Base-by-base conservation (phyloP, 2,329 filamentous ascomycete species). In the Remersonia thermophila region DNA sequence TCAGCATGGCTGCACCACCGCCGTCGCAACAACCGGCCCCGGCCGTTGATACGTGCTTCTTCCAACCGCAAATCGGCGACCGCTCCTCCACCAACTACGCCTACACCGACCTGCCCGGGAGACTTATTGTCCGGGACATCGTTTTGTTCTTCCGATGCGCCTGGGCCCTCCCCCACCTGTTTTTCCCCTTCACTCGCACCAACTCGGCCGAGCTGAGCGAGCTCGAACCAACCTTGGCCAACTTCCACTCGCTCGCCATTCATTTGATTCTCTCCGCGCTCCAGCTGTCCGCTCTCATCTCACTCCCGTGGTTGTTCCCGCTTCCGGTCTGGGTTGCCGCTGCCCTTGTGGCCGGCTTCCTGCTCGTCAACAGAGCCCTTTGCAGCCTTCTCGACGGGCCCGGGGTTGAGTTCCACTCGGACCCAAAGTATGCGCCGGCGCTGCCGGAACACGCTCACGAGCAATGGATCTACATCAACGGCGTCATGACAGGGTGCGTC, bases 381-480 rank as follows among this genome's bases (percentile, higher is more conserved):
- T 75, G 68, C 45, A 50, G 61, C 2, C 48, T 71, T 23, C 52
- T 74, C 34, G 79, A 79, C 45, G 66, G 73, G n/a, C 52, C 47
- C 6, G 51, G 57, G 3, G 57, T 63, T 33, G 60, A 62, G 3
- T 75, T 69, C 46, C 54, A 57, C 13, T 75, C 73, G 1, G 64
- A 72, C 29, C 59, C 66, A 2, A 59, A 69, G 36, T 74, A 70
- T 42, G 65, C 74, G 1, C 54, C 63, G 12, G 56, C 56, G 2
- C 54, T 56, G 13, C 61, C 63, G 0, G 63, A 71, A 44, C 67
- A 74, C 52, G 60, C 62, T 9, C 63, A 74, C 35, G 82, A 87
- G 57, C 70, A 77, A 49, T 89, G 83, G 83, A 66, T 87, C n/a
- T 87, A 82, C 51, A 56, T 87, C 35, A 87, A 87, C 49, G 83